Percentiles rank a stretch among this genome's conserved stretches.
phyloP scores from a whole-genome alignment of 2,329 filamentous ascomycete species.

The Alternaria sp. region DNA sequence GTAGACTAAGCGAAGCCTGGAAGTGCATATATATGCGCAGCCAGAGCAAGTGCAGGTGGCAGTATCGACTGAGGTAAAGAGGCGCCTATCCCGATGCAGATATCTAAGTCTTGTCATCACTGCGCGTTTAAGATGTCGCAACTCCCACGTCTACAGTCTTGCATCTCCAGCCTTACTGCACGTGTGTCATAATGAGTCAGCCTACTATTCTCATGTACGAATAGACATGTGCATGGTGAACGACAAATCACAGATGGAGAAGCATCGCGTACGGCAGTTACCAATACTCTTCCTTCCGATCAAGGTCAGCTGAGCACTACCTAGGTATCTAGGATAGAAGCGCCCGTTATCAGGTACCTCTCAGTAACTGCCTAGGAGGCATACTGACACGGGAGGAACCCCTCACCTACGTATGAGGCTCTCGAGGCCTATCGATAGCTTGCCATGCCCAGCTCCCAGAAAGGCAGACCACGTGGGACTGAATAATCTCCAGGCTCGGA shows the following conservation, averaged over 20 bases:
- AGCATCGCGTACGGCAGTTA: not conserved
- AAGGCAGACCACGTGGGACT: conserved; percentile 19
- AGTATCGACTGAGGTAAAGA: not conserved
- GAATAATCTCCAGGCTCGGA: conserved; percentile 14
- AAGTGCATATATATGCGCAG: not conserved
- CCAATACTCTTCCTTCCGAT: not conserved
- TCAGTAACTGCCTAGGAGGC: not conserved
- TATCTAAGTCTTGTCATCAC: not conserved
- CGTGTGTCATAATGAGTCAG: not conserved
- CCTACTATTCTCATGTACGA: not conserved
- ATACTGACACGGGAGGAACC: not conserved
- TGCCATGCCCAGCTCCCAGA: not conserved
- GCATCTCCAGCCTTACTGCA: not conserved
- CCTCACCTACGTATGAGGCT: not conserved
- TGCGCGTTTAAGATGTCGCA: not conserved
- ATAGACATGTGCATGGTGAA: not conserved
- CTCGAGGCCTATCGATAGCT: not conserved
- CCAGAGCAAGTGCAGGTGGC: not conserved
- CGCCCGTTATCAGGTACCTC: not conserved
- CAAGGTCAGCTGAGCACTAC: not conserved
- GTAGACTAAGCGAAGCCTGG: not conserved
- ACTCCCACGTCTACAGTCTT: not conserved
- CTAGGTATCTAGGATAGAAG: not conserved
- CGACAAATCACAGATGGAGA: not conserved
- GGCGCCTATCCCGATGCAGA: not conserved